These are phyloP conservation scores for Wickerhamomyces hampshirensis DNA, from an alignment of 805 yeast genomes.

Conservation along the genomic window DNA sequence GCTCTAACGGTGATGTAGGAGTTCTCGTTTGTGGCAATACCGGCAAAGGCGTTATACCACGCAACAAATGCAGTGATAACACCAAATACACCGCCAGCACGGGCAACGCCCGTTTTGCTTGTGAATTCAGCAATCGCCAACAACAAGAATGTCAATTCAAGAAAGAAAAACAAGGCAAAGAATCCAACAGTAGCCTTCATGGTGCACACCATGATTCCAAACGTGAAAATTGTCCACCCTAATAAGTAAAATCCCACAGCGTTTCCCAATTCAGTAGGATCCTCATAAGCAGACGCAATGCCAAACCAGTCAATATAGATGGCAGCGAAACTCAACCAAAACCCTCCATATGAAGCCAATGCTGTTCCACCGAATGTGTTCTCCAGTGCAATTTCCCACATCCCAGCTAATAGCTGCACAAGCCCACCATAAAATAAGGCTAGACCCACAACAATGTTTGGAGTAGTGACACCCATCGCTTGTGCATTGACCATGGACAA, in stretches of 20 bases:
- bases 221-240: conserved; percentile 63
- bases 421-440: conserved; percentile 64
- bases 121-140: conserved; percentile 49
- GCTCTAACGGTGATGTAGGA: conserved; percentile 32
- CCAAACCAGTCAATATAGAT: conserved; percentile 57
- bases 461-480: conserved; percentile 47
- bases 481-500: conserved; percentile 50
- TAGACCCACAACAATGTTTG: conserved; percentile 51
- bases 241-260: conserved; percentile 57
- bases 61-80: conserved; percentile 48
- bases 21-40: conserved; percentile 54
- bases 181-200: conserved; percentile 62
- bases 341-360: conserved; percentile 59
- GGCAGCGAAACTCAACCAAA: conserved; percentile 65
- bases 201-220: conserved; percentile 48
- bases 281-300: conserved; percentile 47
- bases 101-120: conserved; percentile 34
- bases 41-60: conserved; percentile 60
- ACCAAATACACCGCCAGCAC: conserved; percentile 56
- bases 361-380: conserved; percentile 69
- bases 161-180: conserved; percentile 48
- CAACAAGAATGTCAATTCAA: conserved; percentile 51
- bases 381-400: conserved; percentile 60
- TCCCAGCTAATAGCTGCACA: conserved; percentile 56
- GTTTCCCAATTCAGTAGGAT: conserved; percentile 32